Base-by-base conservation (phyloP, 495 filamentous ascomycete species). In the Podospora tetraspora region DNA sequence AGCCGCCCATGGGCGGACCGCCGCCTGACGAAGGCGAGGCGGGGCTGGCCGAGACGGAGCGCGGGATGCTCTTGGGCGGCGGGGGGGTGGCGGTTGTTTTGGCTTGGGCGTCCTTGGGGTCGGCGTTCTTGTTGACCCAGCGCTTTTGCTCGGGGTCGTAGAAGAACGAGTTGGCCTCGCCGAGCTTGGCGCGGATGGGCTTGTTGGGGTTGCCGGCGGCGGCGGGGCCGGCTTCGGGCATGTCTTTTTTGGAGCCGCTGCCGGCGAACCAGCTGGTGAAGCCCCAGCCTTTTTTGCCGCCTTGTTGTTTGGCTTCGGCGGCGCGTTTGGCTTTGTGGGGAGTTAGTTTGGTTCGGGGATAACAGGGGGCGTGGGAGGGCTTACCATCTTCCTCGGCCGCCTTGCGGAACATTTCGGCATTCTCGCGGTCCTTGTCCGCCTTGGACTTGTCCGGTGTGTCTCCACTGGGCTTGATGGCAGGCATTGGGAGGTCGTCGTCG, bases 61-160 rank as follows among this genome's bases (percentile, higher is more conserved):
- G 69, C 16, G 74, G 62, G 43, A 73, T 65, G 52, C 70, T 65
- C n/a, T 78, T 77, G 58, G 84, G 85, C 9, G 85, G 85, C 0
- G 85, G 85, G 0, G 84, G 82, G 0, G 84, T 81, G 16, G 78
- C 74, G 57, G 80, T 78, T 3, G 37, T 6, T 60, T 85, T 84
- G 43, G 78, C 73, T 61, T 74, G 75, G 27, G 77, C 77, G 27
- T 82, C 81, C 59, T 84, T 83, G n/a, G 81, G 77, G 21, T 88
- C 81, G 19, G 88, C 89, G 75, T 97, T 97, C 83, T 97, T 97
- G 79, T 99, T 97, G 79, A 99, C 86, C 96, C 96, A 99, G 75
- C 94, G 92, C 84, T 96, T 96, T 65, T 97, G 84, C 23, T 97
- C 91, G 4, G 91, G 89, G 77, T 99, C 96, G 70, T 94, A 99